These are phyloP conservation scores for Nannochloropsis oceanica DNA, from an alignment of 108 stramenopile species.

Conservation along the genomic window DNA sequence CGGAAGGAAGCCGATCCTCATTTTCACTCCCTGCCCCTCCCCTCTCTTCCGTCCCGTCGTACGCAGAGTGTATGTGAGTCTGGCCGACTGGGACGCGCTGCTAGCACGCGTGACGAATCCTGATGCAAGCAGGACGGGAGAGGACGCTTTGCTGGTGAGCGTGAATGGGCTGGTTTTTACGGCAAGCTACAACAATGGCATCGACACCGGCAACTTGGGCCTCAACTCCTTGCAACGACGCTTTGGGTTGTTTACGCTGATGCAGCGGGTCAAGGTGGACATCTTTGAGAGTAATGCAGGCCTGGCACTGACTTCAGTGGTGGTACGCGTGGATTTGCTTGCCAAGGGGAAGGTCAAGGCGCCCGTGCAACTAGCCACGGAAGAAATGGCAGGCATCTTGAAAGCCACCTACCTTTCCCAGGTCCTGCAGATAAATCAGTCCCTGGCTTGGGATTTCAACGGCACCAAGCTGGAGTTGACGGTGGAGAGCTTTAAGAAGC, in stretches of 20 bases:
- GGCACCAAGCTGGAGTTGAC: slow-evolving; percentile 17
- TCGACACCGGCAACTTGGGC: neutral
- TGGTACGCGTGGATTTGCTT: neutral
- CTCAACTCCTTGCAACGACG: neutral
- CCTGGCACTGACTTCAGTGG: neutral
- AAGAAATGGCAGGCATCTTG: slow-evolving; percentile 12
- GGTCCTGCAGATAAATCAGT: slow-evolving; percentile 14
- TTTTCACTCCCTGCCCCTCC: neutral
- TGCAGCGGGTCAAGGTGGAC: neutral
- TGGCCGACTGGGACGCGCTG: neutral
- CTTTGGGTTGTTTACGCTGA: neutral
- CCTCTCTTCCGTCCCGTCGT: neutral
- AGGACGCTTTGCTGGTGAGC: neutral
- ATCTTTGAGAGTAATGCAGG: neutral
- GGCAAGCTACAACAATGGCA: neutral
- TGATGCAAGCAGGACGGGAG: neutral
- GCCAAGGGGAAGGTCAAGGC: neutral
- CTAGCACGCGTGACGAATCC: neutral
- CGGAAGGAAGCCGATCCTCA: neutral
- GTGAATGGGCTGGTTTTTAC: neutral
- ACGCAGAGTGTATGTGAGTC: neutral
- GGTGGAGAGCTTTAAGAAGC: slow-evolving; percentile 1
- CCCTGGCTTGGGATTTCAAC: slow-evolving; percentile 19
- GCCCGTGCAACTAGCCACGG: neutral
- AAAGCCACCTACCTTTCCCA: slow-evolving; percentile 17